Percentiles rank a stretch among this genome's conserved stretches.
These are phyloP conservation scores for Biscogniauxia marginata DNA, from an alignment of 2,329 filamentous ascomycete genomes.

Conservation along the genomic window DNA sequence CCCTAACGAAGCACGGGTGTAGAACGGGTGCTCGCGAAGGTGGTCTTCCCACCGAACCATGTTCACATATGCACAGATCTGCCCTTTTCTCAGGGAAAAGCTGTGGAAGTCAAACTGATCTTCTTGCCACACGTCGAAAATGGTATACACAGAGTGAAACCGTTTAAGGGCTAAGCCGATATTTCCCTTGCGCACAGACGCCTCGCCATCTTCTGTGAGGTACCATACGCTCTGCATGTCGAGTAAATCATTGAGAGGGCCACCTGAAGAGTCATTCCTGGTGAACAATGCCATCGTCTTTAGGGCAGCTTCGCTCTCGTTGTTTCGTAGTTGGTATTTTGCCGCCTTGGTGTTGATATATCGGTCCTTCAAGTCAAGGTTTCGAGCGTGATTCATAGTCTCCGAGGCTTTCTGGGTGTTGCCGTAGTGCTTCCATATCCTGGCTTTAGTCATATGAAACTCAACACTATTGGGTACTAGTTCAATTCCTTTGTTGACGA, in stretches of 20 bases:
- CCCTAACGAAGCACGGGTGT: slow-evolving; percentile 75
- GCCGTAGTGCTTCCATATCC: slow-evolving; percentile 89
- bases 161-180: slow-evolving; percentile 86
- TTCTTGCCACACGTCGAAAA: slow-evolving; percentile 97
- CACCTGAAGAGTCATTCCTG: slow-evolving; percentile 81
- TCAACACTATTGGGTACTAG: slow-evolving; percentile 80
- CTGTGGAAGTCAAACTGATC: slow-evolving; percentile 99
- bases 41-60: slow-evolving; percentile 97
- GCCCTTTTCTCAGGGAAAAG: slow-evolving; percentile 95
- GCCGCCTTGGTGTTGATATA: slow-evolving; percentile 99
- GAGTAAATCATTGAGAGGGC: slow-evolving; percentile 83
- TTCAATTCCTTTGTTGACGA: slow-evolving; percentile 79
- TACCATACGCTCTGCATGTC: slow-evolving; percentile 99
- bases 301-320: slow-evolving; percentile 82
- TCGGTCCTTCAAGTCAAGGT: slow-evolving; percentile 83
- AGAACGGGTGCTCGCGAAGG: slow-evolving; percentile 90
- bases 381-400: slow-evolving; percentile 83
- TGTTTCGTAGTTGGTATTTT: slow-evolving; percentile 92
- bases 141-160: slow-evolving; percentile 82
- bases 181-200: slow-evolving; percentile 79
- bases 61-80: slow-evolving; percentile 90
- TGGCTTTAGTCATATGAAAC: slow-evolving; percentile 91
- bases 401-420: slow-evolving; percentile 77
- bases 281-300: slow-evolving; percentile 94
- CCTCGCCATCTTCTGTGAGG: slow-evolving; percentile 90